These are phyloP conservation scores for Biscogniauxia mediterranea DNA, from an alignment of 2,329 filamentous ascomycete species.

Conservation along the genomic window DNA sequence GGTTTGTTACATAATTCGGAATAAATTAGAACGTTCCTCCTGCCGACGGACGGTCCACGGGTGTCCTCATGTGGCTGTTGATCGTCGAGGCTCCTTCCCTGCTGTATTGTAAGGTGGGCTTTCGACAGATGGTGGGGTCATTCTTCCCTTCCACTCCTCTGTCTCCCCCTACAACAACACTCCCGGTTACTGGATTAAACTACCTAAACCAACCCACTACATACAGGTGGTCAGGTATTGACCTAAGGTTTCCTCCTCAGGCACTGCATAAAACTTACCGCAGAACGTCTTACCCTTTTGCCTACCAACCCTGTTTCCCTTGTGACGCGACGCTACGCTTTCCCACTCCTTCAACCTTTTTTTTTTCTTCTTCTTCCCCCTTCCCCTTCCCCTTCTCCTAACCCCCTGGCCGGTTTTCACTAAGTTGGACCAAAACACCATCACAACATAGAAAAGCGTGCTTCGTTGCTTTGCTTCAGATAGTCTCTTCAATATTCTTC, in stretches of 20 bases:
- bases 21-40: too few relatives aligned
- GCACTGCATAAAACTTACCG: background rate
- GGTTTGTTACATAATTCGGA: too few relatives aligned
- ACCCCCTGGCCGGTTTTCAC: background rate
- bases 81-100: too few relatives aligned
- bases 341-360: background rate
- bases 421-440: background rate
- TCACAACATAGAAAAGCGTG: conserved; percentile 1
- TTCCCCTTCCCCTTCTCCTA: background rate
- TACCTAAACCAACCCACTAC: background rate
- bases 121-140: background rate
- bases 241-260: too few relatives aligned
- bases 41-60: too few relatives aligned
- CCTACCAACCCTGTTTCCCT: background rate
- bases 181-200: background rate
- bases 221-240: too few relatives aligned
- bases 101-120: background rate
- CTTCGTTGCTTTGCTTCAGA: conserved; percentile 1
- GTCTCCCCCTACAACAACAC: background rate
- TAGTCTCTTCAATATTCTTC: conserved; percentile 17
- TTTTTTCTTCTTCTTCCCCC: background rate
- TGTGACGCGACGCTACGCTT: background rate
- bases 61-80: too few relatives aligned
- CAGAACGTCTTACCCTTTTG: background rate
- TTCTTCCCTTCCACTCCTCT: background rate